Evolutionary conservation across 768 basidiomycete genomes (phyloP).

Genomic region (Gymnopilus dilepis): DNA sequence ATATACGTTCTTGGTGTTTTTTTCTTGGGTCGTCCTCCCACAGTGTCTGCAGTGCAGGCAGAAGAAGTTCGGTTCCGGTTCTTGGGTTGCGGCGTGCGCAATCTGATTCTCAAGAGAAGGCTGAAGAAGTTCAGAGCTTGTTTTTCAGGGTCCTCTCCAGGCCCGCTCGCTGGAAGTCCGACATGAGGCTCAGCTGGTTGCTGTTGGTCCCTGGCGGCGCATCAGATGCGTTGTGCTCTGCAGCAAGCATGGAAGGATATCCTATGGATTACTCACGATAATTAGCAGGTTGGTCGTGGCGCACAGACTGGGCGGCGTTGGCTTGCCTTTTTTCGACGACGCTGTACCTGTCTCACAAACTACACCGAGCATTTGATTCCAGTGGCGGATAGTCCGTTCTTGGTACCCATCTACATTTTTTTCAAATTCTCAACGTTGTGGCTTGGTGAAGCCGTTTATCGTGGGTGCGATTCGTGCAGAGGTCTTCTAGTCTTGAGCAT

Average conservation of each 20-base stretch:
- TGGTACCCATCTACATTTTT: too few relatives aligned
- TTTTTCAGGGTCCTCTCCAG: background rate
- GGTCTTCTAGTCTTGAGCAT: too few relatives aligned
- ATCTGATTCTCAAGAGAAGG: background rate
- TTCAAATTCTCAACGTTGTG: too few relatives aligned
- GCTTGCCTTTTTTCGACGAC: too few relatives aligned
- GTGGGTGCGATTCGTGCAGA: background rate
- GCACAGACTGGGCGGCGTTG: too few relatives aligned
- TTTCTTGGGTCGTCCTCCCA: background rate
- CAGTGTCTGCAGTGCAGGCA: background rate
- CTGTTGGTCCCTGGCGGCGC: background rate
- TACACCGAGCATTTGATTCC: too few relatives aligned
- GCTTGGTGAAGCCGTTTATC: background rate
- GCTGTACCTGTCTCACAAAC: too few relatives aligned
- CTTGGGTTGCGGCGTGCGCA: background rate
- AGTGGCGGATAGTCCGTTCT: too few relatives aligned
- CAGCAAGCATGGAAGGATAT: background rate
- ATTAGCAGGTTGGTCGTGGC: background rate
- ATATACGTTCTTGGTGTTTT: background rate
- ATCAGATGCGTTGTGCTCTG: background rate
- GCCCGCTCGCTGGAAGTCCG: background rate
- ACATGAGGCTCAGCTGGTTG: background rate
- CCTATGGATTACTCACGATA: background rate
- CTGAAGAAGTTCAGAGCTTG: constrained; percentile 2
- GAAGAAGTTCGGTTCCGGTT: constrained; percentile 3